phyloP scores from a whole-genome alignment of 1,284 basidiomycete species.

The Butyriboletus appendiculatus region DNA sequence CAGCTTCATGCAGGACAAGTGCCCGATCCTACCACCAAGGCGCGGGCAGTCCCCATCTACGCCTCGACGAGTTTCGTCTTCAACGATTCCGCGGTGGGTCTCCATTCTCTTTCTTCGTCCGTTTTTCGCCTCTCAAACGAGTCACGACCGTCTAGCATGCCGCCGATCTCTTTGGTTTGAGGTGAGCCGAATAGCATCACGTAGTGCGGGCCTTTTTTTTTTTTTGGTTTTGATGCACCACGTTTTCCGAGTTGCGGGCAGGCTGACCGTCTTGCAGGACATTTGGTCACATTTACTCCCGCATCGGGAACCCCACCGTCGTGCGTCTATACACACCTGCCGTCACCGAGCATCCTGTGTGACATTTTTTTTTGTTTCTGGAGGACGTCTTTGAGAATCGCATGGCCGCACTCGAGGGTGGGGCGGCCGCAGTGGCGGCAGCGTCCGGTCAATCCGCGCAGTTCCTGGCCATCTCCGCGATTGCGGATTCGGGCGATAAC shows the following conservation, averaged over 20 bases:
- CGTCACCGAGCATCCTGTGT: background rate
- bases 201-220: background rate
- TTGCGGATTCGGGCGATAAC: conserved; percentile 78
- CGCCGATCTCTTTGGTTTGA: conserved; percentile 81
- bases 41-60: conserved; percentile 85
- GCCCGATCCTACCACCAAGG: conserved; percentile 70
- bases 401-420: conserved; percentile 83
- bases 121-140: background rate
- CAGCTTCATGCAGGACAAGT: conserved; percentile 84
- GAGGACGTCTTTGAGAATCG: conserved; percentile 85
- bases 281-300: conserved; percentile 75
- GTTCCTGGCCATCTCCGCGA: conserved; percentile 70
- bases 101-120: background rate
- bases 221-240: background rate
- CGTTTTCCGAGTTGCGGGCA: too few species aligned
- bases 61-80: conserved; percentile 79
- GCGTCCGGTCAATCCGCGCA: conserved; percentile 84
- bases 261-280: conserved; percentile 39
- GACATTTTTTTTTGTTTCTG: background rate
- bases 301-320: conserved; percentile 84
- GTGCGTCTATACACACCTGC: conserved; percentile 42
- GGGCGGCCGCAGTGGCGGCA: conserved; percentile 77
- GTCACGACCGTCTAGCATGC: conserved; percentile 56
- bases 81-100: conserved; percentile 66
- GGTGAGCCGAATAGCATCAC: conserved; percentile 34